Evolutionary conservation across 2,329 filamentous ascomycete genomes (phyloP), one percentile per base, ranked within the genome.

Genomic region (Trichoderma simmonsii): DNA sequence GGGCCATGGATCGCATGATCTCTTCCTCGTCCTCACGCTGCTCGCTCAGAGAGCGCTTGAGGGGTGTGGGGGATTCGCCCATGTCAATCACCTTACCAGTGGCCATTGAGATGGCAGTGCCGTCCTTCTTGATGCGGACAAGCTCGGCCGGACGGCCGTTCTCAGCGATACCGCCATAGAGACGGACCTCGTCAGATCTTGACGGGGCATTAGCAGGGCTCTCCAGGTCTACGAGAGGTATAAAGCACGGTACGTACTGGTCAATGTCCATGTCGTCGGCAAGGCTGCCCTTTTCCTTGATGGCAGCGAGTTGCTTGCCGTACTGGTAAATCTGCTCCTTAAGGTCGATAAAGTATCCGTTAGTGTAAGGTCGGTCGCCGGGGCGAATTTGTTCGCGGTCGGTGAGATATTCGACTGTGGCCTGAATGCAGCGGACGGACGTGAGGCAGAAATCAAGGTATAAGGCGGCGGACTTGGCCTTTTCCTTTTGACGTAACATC

Each of bases 321-420:
- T 97, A 97, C 80, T 93, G 89, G 80, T 91, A 90, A 77, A 98
- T 94, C 88, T 98, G 95, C 81, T 97, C 93, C 81, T 97, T 91
- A 73, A 98, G 90, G 85, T 98, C 95, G 84, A 98, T 92, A 81
- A 98, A 98, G 84, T 98, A 98, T 80, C 93, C 93, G 88, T 93
- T 94, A 87, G 92, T 96, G 86, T 98, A 98, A 76, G 94, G 94
- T 78, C 92, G 91, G 82, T 98, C 95, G 82, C 89, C 86, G 73
- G 93, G 92, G 81, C 93, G 90, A 76, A 91, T 91, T 84, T 95
- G 93, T 82, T 98, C 95, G 80, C 90, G 90, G 80, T 97, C 94
- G 86, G 89, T 91, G 75, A 98, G 87, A 82, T 92, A 91, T 82
- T 94, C 91, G 82, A 97, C 93, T 73, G 94, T 96, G 75, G 93